Conservation (phyloP, 73 alveolate species). For the Tetrahymena borealis region DNA sequence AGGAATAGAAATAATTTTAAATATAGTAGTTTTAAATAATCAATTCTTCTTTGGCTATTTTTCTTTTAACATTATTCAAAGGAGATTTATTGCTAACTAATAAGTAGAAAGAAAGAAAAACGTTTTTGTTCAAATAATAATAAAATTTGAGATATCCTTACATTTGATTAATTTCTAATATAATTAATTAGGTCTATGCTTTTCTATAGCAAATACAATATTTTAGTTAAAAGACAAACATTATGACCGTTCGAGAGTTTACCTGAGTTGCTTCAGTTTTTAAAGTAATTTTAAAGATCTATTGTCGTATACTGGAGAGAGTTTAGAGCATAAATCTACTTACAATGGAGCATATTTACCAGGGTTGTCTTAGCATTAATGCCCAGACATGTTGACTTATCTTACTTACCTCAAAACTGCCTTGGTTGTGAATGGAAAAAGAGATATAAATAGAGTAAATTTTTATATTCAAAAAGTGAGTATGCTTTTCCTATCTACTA, state of each 20-base stretch:
- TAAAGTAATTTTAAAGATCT: background rate
- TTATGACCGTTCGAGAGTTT: background rate
- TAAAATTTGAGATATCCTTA: background rate
- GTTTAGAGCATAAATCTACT: background rate
- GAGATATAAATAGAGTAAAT: background rate
- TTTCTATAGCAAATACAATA: background rate
- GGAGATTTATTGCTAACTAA: too few species aligned
- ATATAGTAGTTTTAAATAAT: too few species aligned
- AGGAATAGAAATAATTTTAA: background rate
- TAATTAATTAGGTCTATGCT: background rate
- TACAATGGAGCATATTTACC: background rate
- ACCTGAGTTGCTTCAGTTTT: background rate
- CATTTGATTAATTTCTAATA: too few species aligned
- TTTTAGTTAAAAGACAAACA: background rate
- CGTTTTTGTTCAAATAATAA: too few species aligned
- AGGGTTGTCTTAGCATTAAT: background rate
- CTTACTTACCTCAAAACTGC: background rate
- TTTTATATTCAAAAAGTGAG: background rate
- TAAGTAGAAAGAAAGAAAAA: too few species aligned
- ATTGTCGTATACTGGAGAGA: background rate
- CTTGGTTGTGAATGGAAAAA: background rate
- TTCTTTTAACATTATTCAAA: too few species aligned
- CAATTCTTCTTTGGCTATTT: too few species aligned
- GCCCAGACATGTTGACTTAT: background rate
- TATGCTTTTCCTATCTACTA: background rate